Evolutionary conservation across 805 yeast species (phyloP).

Genomic region (Spathaspora gorwiae): DNA sequence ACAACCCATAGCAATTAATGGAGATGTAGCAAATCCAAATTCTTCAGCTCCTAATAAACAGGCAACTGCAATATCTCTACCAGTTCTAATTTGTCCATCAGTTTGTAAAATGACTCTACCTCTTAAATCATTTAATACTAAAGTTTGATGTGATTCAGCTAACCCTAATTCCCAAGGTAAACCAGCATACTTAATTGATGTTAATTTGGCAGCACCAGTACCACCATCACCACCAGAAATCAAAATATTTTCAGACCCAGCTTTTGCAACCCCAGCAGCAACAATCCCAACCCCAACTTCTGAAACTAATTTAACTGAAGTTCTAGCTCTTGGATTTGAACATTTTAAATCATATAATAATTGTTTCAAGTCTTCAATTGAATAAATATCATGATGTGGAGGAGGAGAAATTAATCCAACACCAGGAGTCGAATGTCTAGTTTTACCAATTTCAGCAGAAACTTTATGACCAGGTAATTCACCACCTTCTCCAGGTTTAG

Average conservation of each 20-base stretch:
- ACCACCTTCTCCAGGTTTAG: conserved; percentile 99
- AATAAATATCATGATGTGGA: conserved; percentile 97
- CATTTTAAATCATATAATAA: conserved; percentile 94
- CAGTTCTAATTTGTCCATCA: conserved; percentile 97
- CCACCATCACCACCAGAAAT: conserved; percentile 99
- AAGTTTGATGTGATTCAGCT: conserved; percentile 96
- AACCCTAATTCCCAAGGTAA: conserved; percentile 98
- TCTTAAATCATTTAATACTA: conserved; percentile 91
- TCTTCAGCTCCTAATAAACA: conserved; percentile 96
- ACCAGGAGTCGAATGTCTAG: conserved; percentile 94
- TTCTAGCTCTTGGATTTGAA: conserved; percentile 94
- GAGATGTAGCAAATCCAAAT: conserved; percentile 97
- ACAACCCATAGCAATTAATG: conserved; percentile 96
- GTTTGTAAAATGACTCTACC: conserved; percentile 95
- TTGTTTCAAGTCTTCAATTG: conserved; percentile 96
- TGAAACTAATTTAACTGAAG: conserved; percentile 92
- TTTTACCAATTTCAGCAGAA: conserved; percentile 79
- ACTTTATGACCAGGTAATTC: conserved; percentile 95
- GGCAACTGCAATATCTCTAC: conserved; percentile 95
- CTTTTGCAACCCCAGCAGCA: conserved; percentile 98
- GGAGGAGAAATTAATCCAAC: conserved; percentile 98
- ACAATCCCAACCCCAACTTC: conserved; percentile 99
- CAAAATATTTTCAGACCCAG: conserved; percentile 94
- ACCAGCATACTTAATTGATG: conserved; percentile 96
- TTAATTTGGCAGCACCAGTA: conserved; percentile 98